Evolutionary conservation across 2,329 filamentous ascomycete species (phyloP).

Genomic region (Arthroderma sp.): DNA sequence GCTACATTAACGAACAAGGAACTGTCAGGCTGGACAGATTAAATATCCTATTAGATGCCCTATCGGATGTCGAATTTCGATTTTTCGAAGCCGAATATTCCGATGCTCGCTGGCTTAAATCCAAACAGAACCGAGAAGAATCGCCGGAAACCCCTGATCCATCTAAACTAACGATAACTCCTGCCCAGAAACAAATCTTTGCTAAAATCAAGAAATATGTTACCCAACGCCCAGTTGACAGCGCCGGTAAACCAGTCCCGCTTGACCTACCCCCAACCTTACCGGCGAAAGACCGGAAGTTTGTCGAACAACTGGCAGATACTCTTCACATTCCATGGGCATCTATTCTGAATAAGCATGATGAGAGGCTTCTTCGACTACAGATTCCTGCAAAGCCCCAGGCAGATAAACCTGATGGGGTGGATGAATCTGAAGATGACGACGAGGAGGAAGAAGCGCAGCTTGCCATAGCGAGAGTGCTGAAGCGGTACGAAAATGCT

Average conservation of each 20-base stretch:
- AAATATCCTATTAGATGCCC: slow-evolving; percentile 62
- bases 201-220: slow-evolving; percentile 71
- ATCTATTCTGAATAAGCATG: slow-evolving; percentile 50
- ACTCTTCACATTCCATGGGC: slow-evolving; percentile 54
- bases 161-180: slow-evolving; percentile 58
- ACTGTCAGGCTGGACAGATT: slow-evolving; percentile 78
- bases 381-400: slow-evolving; percentile 43
- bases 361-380: slow-evolving; percentile 53
- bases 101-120: slow-evolving; percentile 82
- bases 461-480: slow-evolving; percentile 68
- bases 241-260: slow-evolving; percentile 33
- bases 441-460: slow-evolving; percentile 74
- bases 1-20: slow-evolving; percentile 93
- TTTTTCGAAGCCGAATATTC: slow-evolving; percentile 84
- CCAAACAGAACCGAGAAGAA: slow-evolving; percentile 61
- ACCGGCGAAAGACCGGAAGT: slow-evolving; percentile 77
- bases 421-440: slow-evolving; percentile 53
- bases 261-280: slow-evolving; percentile 62
- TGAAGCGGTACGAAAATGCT: slow-evolving; percentile 84
- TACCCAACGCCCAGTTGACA: slow-evolving; percentile 48
- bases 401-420: slow-evolving; percentile 23
- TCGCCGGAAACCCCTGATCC: slow-evolving; percentile 47
- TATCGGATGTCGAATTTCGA: slow-evolving; percentile 79
- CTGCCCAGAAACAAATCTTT: slow-evolving; percentile 70
- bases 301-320: slow-evolving; percentile 74